These are phyloP conservation scores for Chaetothyriales sp. DNA, from an alignment of 2,329 filamentous ascomycete species.

Conservation along the genomic window DNA sequence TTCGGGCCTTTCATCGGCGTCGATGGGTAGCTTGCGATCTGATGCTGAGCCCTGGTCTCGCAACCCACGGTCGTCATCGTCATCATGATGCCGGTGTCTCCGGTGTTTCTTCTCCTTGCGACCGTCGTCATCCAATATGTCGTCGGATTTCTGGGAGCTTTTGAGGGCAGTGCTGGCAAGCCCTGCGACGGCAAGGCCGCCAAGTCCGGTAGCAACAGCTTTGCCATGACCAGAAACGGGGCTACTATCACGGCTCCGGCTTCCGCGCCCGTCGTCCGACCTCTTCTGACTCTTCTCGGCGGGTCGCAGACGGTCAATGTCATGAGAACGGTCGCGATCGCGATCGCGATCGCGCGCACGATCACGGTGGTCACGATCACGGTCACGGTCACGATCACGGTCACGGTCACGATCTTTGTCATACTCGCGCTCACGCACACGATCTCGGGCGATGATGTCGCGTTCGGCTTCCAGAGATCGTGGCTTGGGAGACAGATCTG, in stretches of 20 bases:
- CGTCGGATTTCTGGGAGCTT: conserved; percentile 8
- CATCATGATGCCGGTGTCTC: conserved; percentile 9
- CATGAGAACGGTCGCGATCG: conserved; percentile 10
- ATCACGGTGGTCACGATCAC: conserved; percentile 6
- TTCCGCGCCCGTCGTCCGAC: conserved; percentile 7
- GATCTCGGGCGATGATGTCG: conserved; percentile 6
- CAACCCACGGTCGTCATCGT: conserved; percentile 6
- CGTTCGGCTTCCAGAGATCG: conserved; percentile 9
- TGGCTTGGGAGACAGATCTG: conserved; percentile 5
- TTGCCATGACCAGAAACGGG: conserved; percentile 14
- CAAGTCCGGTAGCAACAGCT: conserved; percentile 11
- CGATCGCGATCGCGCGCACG: conserved; percentile 7
- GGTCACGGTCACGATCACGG: conserved; percentile 8
- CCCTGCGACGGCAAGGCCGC: conserved; percentile 12
- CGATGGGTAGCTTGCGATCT: conserved; percentile 2
- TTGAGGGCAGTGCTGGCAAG: conserved; percentile 10
- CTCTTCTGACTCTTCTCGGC: conserved; percentile 6
- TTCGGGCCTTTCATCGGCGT: conserved; percentile 9
- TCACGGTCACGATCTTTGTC: conserved; percentile 5
- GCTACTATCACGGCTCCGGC: conserved; percentile 13
- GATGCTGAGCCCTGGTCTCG: background rate
- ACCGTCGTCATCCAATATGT: conserved; percentile 14
- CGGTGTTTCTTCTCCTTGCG: conserved; percentile 12
- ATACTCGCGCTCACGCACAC: conserved; percentile 5
- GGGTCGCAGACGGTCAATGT: conserved; percentile 7